Evolutionary conservation across 805 yeast genomes (phyloP), one percentile per base, ranked within the genome.

Genomic region (Candida nanaspora): DNA sequence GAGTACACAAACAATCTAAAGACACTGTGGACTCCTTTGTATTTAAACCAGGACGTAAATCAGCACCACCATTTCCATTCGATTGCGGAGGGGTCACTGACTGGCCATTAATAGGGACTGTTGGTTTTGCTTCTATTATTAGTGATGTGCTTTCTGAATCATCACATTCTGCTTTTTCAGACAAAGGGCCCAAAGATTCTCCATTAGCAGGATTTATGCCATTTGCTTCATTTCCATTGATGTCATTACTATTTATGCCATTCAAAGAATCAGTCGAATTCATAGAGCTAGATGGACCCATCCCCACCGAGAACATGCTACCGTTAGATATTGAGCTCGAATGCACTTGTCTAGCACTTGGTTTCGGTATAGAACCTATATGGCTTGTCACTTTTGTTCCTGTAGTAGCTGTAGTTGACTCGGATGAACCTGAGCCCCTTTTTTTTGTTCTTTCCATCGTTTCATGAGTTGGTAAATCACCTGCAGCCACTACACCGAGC

Each of bases 1-100:
- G 22, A 2, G 57, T 52, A 39, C 51, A 54, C 21, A 54, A 39
- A 2, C 53, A 48, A 35, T 46, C 43, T 22, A 53, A 44, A 1
- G 55, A 47, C 4, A 32, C 40, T 7, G 37, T 35, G 2, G 55
- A 45, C 5, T 46, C 40, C 16, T 31, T 33, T 33, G 47, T 47
- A 7, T 41, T 23, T 38, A 48, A 14, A 15, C 10, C n/a, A 10
- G 32, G 32, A n/a, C n/a, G n/a, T n/a, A n/a, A n/a, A n/a, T n/a
- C n/a, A n/a, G n/a, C n/a, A n/a, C n/a, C n/a, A n/a, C n/a, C n/a
- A n/a, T n/a, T n/a, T n/a, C n/a, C n/a, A n/a, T n/a, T n/a, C n/a
- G n/a, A n/a, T n/a, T n/a, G n/a, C n/a, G n/a, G n/a, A n/a, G n/a
- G n/a, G n/a, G n/a, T n/a, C n/a, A n/a, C n/a, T n/a, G n/a, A n/a